phyloP scores from a whole-genome alignment of 805 yeast species.

The Starmerella scarabaei region DNA sequence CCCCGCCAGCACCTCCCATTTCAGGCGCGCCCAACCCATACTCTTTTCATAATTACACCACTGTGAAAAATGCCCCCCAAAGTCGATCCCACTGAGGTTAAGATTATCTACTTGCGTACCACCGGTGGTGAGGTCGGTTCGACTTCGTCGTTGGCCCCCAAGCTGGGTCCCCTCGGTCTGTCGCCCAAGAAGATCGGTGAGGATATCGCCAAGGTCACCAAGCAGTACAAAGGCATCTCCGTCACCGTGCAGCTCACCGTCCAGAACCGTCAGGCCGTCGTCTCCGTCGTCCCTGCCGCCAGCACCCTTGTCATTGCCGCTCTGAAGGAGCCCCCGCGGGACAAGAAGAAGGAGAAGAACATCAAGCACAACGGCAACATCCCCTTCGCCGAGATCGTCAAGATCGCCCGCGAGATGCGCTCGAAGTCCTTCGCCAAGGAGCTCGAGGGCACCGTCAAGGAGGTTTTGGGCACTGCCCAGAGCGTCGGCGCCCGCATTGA shows the following conservation, averaged over 20 bases:
- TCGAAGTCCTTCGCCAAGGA: slow-evolving; percentile 96
- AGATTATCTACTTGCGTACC: slow-evolving; percentile 97
- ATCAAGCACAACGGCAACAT: slow-evolving; percentile 99
- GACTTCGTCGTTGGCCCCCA: slow-evolving; percentile 98
- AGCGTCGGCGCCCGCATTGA: slow-evolving; percentile 99
- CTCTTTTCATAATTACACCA: background rate
- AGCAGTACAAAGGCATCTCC: slow-evolving; percentile 96
- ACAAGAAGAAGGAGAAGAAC: slow-evolving; percentile 99
- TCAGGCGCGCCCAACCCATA: background rate
- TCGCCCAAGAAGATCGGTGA: slow-evolving; percentile 99
- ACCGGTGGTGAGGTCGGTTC: slow-evolving; percentile 99
- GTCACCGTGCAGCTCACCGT: slow-evolving; percentile 97
- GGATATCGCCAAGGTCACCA: slow-evolving; percentile 99
- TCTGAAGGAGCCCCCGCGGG: slow-evolving; percentile 99
- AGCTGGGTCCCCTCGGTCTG: slow-evolving; percentile 99
- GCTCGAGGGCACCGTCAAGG: slow-evolving; percentile 94
- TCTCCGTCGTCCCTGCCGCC: slow-evolving; percentile 98
- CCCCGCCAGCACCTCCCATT: no score
- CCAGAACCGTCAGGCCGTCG: slow-evolving; percentile 99
- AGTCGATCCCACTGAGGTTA: slow-evolving; percentile 97
- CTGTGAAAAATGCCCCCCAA: slow-evolving; percentile 70
- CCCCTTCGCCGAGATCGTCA: slow-evolving; percentile 89
- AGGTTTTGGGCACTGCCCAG: slow-evolving; percentile 99
- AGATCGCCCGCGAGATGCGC: slow-evolving; percentile 95
- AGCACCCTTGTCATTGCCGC: slow-evolving; percentile 98